Base-by-base conservation (phyloP, 2,329 filamentous ascomycete genomes). In the Verticillium zaregamsianum region DNA sequence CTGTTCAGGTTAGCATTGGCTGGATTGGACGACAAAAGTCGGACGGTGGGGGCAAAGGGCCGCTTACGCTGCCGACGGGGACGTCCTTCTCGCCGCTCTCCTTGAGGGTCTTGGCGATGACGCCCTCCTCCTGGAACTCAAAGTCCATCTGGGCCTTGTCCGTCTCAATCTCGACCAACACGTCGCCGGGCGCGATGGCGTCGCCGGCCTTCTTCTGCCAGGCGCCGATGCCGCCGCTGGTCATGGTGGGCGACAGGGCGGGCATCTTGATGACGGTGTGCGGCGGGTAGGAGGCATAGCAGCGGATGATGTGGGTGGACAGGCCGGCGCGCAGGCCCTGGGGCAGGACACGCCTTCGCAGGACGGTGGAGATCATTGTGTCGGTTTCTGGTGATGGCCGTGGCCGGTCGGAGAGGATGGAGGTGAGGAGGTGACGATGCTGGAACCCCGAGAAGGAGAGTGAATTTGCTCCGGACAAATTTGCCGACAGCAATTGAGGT, bases 121-220 rank as follows among this genome's bases (percentile, higher is more conserved):
- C 86, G 82, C 94, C 95, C 76, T 98, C 95, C 73, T 99, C 95
- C 80, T 99, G 95, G 80, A 96, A 98, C 80, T 99, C 95, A 77
- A 99, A 98, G 83, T 99, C 95, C 95, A 99, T 99, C 83, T 98
- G 95, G 67, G 95, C 95, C 86, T 99, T 99, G 81, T 99, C 95
- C 71, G 95, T 99, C 86, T 99, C 95, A 72, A 98, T 97, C 84
- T 97, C 93, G 69, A 97, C 93, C 69, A 99, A 82, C 56, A 99
- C 95, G 76, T 99, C 95, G 76, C 95, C 95, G 59, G 96, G 93
- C 62, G 86, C 82, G 76, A 99, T 89, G 66, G 82, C 74, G 78
- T 99, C 95, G 74, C 95, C 95, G 68, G 88, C 84, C 83, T 97
- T 96, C 87, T 98, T 99, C 83, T 98, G 92, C 95, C 95, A 99